phyloP scores from a whole-genome alignment of 2,329 filamentous ascomycete genomes.

The Aspergillus fijiensis region DNA sequence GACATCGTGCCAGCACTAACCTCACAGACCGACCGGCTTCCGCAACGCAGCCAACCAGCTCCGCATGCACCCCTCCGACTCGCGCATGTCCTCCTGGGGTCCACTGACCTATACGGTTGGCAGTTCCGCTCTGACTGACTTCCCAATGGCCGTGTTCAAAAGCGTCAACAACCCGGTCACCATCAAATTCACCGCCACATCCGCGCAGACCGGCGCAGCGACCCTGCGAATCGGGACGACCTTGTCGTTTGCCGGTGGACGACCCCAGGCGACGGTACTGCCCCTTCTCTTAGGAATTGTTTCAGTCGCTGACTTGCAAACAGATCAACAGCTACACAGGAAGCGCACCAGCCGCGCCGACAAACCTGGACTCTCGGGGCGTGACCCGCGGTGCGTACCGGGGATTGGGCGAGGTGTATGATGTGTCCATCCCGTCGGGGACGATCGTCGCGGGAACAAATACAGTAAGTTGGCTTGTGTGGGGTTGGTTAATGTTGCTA shows the following conservation, averaged over 20 bases:
- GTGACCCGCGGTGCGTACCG: constrained; percentile 66
- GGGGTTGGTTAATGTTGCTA: background rate
- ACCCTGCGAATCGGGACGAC: constrained; percentile 67
- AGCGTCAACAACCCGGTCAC: constrained; percentile 59
- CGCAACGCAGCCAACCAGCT: constrained; percentile 66
- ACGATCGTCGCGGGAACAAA: constrained; percentile 61
- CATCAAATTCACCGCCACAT: constrained; percentile 58
- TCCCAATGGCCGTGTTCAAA: constrained; percentile 68
- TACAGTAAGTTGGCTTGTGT: constrained; percentile 40
- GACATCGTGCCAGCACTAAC: background rate
- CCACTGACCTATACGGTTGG: constrained; percentile 63
- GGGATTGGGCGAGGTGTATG: constrained; percentile 64
- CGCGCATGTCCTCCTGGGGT: constrained; percentile 62
- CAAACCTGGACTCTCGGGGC: constrained; percentile 64
- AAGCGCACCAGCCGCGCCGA: constrained; percentile 53
- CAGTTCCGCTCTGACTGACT: constrained; percentile 51
- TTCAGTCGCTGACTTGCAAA: background rate
- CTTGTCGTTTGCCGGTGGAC: constrained; percentile 59
- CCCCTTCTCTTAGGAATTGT: too few relatives aligned
- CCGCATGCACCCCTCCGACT: constrained; percentile 67
- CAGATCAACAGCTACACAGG: constrained; percentile 57
- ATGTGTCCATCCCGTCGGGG: constrained; percentile 59
- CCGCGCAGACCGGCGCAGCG: constrained; percentile 52
- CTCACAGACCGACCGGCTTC: constrained; percentile 56
- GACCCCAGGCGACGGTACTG: constrained; percentile 51